A percentile compares a stretch with the other conserved stretches of the same genome.
These are phyloP conservation scores for Trichophaea hybrida DNA, from an alignment of 2,329 filamentous ascomycete genomes.

Conservation along the genomic window DNA sequence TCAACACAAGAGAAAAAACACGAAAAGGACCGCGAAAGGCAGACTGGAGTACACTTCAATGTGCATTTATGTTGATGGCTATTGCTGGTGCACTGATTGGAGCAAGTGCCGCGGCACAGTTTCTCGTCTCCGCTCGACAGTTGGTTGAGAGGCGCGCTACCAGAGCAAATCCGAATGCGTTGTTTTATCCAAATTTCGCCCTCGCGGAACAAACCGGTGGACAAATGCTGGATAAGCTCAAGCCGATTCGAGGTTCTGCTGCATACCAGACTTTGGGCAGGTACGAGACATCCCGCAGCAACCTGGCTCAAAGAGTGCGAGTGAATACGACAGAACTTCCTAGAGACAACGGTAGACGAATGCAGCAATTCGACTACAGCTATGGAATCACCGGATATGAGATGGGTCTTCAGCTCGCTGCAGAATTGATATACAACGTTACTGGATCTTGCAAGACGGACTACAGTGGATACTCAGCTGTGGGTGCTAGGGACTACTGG, in stretches of 20 bases:
- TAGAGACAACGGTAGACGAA: neutral
- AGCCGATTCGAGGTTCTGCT: neutral
- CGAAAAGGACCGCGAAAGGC: neutral
- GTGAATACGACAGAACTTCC: neutral
- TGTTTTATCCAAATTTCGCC: neutral
- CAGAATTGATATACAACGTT: neutral
- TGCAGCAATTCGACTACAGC: neutral
- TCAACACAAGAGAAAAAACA: neutral
- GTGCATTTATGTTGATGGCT: neutral
- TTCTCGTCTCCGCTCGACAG: neutral
- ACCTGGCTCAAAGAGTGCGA: neutral
- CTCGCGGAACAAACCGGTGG: too few species aligned
- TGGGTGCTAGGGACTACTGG: neutral
- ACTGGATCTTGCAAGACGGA: slow-evolving; percentile 1
- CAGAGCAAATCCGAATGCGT: neutral
- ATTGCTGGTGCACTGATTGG: neutral
- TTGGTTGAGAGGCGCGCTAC: neutral
- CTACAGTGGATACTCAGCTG: neutral
- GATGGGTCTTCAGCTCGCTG: neutral
- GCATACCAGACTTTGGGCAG: neutral
- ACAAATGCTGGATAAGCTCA: neutral
- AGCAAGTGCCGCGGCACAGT: neutral
- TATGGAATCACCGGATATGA: neutral
- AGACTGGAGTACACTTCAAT: neutral
- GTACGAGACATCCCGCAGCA: neutral